Evolutionary conservation across 2,329 filamentous ascomycete genomes (phyloP), one percentile per base, ranked within the genome.

Genomic region (Aspergillus oerlinghausenensis): DNA sequence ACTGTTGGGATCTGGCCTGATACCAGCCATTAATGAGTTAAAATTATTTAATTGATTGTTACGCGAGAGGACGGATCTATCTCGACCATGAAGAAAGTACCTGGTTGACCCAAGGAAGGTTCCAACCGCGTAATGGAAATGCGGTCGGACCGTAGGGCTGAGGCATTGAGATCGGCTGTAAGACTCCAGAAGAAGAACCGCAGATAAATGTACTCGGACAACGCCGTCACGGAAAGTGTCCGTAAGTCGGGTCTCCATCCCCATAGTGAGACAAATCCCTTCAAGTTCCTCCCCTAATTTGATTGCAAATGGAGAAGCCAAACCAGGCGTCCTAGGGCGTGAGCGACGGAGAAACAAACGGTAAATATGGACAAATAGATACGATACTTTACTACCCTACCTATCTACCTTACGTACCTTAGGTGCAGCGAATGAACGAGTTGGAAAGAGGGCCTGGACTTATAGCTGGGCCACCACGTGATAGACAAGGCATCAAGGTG

Each of bases 361-460:
- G 2, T 38, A 38, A 38, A 38, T 38, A 17, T 38, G 32, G 17
- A 38, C 1, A 6, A 38, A 17, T 38, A 17, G 14, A 17, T 38
- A 38, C 14, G 14, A 17, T 38, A 38, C 14, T 29, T 29, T 29
- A 11, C 28, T 11, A 29, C 10, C 10, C 11, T 11, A 10, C 28
- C 28, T 11, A 11, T 4, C 28, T 29, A 10, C 28, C 9, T 17
- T 35, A 17, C 11, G 2, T 35, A 38, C 32, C 32, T 38, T 17
- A 35, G 29, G 14, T 38, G 14, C 32, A 38, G 14, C 32, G 47
- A 42, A 56, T 52, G 50, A 5, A 25, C 23, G 21, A n/a, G 79
- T 82, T 6, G 81, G 70, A 58, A 42, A 17, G 23, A 58, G 38
- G 29, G 10, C 25, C 28, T 19, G 42, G 43, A 38, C 60, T 59